phyloP scores from a whole-genome alignment of 2,329 filamentous ascomycete genomes.

The Botrytis galanthina region DNA sequence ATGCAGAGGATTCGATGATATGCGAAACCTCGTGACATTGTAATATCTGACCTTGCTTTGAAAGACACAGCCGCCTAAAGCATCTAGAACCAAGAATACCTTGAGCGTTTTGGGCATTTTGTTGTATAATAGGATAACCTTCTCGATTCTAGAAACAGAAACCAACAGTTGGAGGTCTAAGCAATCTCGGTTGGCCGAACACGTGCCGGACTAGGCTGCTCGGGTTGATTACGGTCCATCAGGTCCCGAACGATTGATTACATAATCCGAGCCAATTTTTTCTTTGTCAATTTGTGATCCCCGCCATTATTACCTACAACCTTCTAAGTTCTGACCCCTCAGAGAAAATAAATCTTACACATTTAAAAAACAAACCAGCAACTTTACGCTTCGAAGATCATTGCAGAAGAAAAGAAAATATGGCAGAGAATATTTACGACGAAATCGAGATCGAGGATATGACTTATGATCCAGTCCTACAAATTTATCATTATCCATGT shows the following conservation, averaged over 20 bases:
- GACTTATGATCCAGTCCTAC: conserved; percentile 77
- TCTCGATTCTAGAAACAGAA: not conserved
- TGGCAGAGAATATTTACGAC: conserved; percentile 73
- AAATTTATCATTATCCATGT: conserved; percentile 95
- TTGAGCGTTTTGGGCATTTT: not conserved
- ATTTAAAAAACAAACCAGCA: not conserved
- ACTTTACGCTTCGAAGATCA: not conserved
- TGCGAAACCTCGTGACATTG: not conserved
- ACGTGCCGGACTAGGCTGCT: not conserved
- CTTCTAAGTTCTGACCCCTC: not conserved
- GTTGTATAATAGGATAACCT: not conserved
- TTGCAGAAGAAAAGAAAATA: not conserved
- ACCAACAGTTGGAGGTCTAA: conserved; percentile 3
- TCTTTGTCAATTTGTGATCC: conserved; percentile 9
- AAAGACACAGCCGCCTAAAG: not conserved
- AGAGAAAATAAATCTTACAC: not conserved
- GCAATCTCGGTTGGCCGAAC: not conserved
- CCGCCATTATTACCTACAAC: not conserved
- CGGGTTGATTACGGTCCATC: not conserved
- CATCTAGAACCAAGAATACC: not conserved
- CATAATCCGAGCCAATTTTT: conserved; percentile 5
- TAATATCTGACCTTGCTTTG: not conserved
- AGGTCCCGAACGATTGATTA: not conserved
- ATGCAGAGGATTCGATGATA: not conserved
- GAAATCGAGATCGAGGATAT: conserved; percentile 99